Conservation (phyloP, 2,329 filamentous ascomycete species). For the Aspergillus sp. region DNA sequence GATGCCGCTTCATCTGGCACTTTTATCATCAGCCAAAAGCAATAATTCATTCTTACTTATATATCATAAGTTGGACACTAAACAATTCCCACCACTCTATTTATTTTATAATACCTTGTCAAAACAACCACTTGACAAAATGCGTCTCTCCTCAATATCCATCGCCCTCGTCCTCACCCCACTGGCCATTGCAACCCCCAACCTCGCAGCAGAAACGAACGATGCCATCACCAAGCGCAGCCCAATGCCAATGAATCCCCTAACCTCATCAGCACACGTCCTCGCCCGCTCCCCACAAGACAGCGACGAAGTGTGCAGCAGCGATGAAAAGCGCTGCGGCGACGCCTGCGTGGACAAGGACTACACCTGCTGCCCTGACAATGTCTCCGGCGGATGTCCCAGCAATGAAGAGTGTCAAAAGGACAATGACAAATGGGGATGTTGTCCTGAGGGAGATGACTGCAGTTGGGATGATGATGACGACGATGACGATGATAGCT, state of each 20-base stretch:
- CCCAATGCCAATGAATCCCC: neutral
- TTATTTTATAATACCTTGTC: too few species aligned
- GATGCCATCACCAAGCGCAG: neutral
- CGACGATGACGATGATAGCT: slow-evolving; percentile 1
- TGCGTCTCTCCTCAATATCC: slow-evolving; percentile 1
- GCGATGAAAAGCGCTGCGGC: slow-evolving; percentile 3
- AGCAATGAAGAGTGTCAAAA: slow-evolving; percentile 2
- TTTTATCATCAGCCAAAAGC: neutral
- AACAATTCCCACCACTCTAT: neutral
- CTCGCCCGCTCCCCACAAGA: slow-evolving; percentile 2
- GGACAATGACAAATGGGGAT: slow-evolving; percentile 1
- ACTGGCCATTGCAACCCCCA: slow-evolving; percentile 1
- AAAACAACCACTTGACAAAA: neutral
- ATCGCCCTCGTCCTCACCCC: neutral
- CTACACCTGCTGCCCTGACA: slow-evolving; percentile 2
- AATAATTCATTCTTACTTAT: neutral
- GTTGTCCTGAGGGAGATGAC: slow-evolving; percentile 3
- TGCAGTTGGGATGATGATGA: slow-evolving; percentile 6
- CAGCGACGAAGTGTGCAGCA: neutral
- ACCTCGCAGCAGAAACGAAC: neutral
- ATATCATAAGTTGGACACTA: neutral
- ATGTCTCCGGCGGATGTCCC: slow-evolving; percentile 3
- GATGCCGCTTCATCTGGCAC: neutral
- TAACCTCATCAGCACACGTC: neutral
- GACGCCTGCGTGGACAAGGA: neutral